A percentile compares a stretch with the other conserved stretches of the same genome.
Evolutionary conservation across 805 yeast genomes (phyloP).

Genomic region (Zygoascus bituminiphila): DNA sequence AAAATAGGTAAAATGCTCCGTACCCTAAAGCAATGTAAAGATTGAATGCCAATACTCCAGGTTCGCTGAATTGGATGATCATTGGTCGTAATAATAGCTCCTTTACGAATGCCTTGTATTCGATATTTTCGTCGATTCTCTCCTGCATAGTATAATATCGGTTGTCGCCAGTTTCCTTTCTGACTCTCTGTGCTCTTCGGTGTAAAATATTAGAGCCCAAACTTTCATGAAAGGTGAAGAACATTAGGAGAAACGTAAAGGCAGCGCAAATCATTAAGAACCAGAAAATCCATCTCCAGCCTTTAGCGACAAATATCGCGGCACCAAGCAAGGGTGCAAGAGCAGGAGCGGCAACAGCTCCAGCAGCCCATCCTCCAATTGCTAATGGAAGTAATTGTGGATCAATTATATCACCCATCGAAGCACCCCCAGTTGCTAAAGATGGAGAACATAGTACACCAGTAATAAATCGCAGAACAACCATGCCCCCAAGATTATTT

Average conservation of each 20-base stretch:
- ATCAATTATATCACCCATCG: constrained; percentile 41
- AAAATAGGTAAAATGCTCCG: constrained; percentile 46
- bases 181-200: constrained; percentile 20
- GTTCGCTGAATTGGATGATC: constrained; percentile 44
- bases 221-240: constrained; percentile 4
- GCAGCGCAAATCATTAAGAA: constrained; percentile 36
- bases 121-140: not conserved
- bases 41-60: constrained; percentile 47
- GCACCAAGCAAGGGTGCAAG: constrained; percentile 53
- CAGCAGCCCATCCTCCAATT: constrained; percentile 45
- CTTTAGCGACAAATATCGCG: constrained; percentile 35
- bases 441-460: constrained; percentile 53
- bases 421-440: constrained; percentile 51
- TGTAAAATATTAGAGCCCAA: constrained; percentile 4
- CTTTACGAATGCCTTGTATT: not conserved
- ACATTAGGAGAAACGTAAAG: constrained; percentile 27
- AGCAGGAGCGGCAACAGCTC: constrained; percentile 48
- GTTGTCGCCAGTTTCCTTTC: constrained; percentile 41
- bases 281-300: constrained; percentile 53
- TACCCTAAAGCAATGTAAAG: constrained; percentile 45
- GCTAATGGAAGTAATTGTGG: constrained; percentile 36
- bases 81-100: constrained; percentile 31
- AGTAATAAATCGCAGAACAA: constrained; percentile 42
- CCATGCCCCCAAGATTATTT: constrained; percentile 42
- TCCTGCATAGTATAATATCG: constrained; percentile 7